A percentile compares a stretch with the other conserved stretches of the same genome.
Evolutionary conservation across 73 alveolate genomes (phyloP).

Genomic region (Effrenium voratum): DNA sequence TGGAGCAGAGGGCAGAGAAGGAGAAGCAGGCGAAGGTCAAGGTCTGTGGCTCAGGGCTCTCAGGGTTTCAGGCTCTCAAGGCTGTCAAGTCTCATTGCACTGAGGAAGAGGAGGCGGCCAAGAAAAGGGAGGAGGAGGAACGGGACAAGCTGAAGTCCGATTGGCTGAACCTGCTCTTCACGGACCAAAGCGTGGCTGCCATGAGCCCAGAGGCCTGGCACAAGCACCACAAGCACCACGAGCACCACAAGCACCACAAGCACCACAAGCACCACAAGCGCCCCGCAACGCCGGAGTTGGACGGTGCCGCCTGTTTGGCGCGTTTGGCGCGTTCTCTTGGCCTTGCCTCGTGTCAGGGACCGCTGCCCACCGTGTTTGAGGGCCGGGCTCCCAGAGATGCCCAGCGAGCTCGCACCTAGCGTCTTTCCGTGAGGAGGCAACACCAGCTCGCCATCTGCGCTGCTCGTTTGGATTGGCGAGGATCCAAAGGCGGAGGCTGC

Average conservation of each 20-base stretch:
- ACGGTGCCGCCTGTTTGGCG: no score
- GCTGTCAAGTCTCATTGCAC: neutral
- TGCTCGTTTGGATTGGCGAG: conserved; percentile 70
- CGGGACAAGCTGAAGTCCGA: conserved; percentile 87
- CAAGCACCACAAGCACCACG: neutral
- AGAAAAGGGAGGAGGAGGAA: conserved; percentile 89
- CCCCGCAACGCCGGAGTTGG: no score
- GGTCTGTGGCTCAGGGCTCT: neutral
- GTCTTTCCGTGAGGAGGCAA: conserved; percentile 34
- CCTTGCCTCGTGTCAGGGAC: conserved; percentile 58
- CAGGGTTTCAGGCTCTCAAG: neutral
- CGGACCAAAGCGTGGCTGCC: conserved; percentile 89
- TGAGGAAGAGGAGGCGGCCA: conserved; percentile 84
- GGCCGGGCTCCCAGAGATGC: neutral
- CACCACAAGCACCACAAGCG: no score
- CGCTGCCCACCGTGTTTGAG: conserved; percentile 60
- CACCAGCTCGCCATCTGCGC: conserved; percentile 31
- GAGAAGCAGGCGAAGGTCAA: conserved; percentile 77
- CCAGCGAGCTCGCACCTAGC: neutral
- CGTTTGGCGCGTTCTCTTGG: no score
- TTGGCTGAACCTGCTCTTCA: conserved; percentile 82
- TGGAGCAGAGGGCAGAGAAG: conserved; percentile 85
- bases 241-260: neutral
- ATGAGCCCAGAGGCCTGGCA: conserved; percentile 84
- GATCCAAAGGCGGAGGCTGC: conserved; percentile 68